A percentile compares a stretch with the other conserved stretches of the same genome.
phyloP scores from a whole-genome alignment of 306 rosid genomes.

The Vachellia pachyceras region DNA sequence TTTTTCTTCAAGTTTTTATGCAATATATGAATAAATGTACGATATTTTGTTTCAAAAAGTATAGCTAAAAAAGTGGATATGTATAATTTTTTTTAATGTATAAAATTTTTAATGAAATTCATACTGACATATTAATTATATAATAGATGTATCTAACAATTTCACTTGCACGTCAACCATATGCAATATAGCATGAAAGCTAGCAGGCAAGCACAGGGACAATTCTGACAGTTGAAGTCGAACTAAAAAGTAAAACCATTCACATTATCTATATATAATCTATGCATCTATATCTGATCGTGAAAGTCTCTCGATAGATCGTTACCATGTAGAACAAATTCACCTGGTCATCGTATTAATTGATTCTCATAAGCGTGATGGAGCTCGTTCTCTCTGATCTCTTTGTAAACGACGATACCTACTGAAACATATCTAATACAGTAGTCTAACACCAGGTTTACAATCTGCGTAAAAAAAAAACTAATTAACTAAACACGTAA shows the following conservation, averaged over 20 bases:
- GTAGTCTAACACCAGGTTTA: neutral
- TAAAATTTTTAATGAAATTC: neutral
- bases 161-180: neutral
- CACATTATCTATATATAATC: neutral
- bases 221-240: neutral
- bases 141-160: neutral
- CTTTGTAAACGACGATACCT: too few relatives aligned
- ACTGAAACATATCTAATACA: too few relatives aligned
- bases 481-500: neutral
- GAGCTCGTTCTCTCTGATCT: too few relatives aligned
- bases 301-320: neutral
- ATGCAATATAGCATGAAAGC: neutral
- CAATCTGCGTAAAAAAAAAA: neutral
- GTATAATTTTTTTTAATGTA: too few relatives aligned
- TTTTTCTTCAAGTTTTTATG: neutral
- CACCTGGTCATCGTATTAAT: too few relatives aligned
- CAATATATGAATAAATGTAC: neutral
- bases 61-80: neutral
- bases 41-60: neutral
- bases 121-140: neutral
- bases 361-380: too few relatives aligned
- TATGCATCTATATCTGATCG: neutral
- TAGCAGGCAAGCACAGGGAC: too few relatives aligned
- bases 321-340: too few relatives aligned
- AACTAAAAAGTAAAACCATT: neutral